A percentile compares a stretch with the other conserved stretches of the same genome.
Evolutionary conservation across 139 green algal species (phyloP).

Genomic region (Penium margaritaceum): DNA sequence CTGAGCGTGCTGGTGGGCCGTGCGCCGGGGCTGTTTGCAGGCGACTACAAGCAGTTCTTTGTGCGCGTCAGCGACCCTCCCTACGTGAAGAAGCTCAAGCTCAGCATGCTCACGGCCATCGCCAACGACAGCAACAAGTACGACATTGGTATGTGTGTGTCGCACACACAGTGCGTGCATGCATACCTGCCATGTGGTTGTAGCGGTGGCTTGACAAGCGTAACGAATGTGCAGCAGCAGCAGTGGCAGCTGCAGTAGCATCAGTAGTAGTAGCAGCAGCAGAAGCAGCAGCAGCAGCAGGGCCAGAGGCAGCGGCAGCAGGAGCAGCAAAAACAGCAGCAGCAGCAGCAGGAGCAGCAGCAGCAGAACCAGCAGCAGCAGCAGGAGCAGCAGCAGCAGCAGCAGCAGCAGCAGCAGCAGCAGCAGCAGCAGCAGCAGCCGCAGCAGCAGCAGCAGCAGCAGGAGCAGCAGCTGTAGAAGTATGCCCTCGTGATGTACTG

Average conservation of each 20-base stretch:
- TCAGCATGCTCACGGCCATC: constrained; percentile 78
- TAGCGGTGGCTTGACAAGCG: no score
- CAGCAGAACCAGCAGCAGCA: no score
- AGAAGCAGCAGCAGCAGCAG: neutral
- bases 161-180: neutral
- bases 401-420: no score
- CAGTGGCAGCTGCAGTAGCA: neutral
- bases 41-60: constrained; percentile 79
- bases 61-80: constrained; percentile 79
- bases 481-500: no score
- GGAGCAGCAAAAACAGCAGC: neutral
- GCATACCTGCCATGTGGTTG: neutral
- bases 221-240: neutral
- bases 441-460: no score
- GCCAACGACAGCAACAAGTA: constrained; percentile 77
- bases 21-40: constrained; percentile 48
- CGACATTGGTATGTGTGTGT: constrained; percentile 61
- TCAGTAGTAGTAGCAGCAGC: neutral
- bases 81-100: constrained; percentile 90
- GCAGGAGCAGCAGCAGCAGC: no score
- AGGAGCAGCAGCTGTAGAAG: no score
- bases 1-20: constrained; percentile 69
- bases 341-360: no score
- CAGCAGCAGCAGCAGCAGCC: no score
- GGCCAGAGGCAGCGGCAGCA: neutral